These are phyloP conservation scores for Brassica nigra DNA, from an alignment of 345 rosid species.

Conservation along the genomic window DNA sequence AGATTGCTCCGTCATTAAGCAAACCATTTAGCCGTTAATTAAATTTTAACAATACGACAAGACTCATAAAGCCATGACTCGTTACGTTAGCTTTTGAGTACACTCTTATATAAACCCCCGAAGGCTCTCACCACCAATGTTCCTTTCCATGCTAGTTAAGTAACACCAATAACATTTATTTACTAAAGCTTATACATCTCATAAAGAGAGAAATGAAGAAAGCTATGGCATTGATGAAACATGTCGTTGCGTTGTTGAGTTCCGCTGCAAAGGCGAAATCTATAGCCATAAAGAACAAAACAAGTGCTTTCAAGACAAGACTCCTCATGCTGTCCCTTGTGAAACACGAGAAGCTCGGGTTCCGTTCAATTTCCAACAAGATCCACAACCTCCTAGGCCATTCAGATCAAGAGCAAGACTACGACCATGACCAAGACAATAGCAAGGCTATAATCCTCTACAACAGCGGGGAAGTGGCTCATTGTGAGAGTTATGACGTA, in stretches of 20 bases:
- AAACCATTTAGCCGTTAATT: slow-evolving; percentile 26
- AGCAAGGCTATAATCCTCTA: slow-evolving; percentile 44
- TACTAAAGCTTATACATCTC: not conserved
- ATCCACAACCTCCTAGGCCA: slow-evolving; percentile 56
- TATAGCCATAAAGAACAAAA: slow-evolving; percentile 50
- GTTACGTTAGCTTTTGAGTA: slow-evolving; percentile 20
- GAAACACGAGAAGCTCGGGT: slow-evolving; percentile 51
- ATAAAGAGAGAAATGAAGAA: slow-evolving; percentile 57
- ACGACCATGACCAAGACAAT: slow-evolving; percentile 15
- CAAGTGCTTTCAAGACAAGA: slow-evolving; percentile 53
- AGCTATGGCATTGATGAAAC: slow-evolving; percentile 62
- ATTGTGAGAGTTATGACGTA: slow-evolving; percentile 16
- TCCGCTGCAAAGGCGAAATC: slow-evolving; percentile 26
- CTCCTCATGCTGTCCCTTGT: slow-evolving; percentile 56
- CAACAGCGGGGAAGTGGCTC: slow-evolving; percentile 20
- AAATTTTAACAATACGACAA: slow-evolving; percentile 21
- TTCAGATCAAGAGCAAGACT: slow-evolving; percentile 26
- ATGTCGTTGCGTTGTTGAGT: slow-evolving; percentile 45
- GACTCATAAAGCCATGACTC: slow-evolving; percentile 16
- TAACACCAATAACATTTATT: not conserved
- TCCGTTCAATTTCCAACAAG: slow-evolving; percentile 60
- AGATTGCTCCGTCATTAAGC: slow-evolving; percentile 42
- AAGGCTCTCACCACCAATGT: slow-evolving; percentile 23
- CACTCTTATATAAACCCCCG: slow-evolving; percentile 26
- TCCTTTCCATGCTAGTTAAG: slow-evolving; percentile 32